phyloP scores from a whole-genome alignment of 495 filamentous ascomycete species.

The Sphaerosporella brunnea region DNA sequence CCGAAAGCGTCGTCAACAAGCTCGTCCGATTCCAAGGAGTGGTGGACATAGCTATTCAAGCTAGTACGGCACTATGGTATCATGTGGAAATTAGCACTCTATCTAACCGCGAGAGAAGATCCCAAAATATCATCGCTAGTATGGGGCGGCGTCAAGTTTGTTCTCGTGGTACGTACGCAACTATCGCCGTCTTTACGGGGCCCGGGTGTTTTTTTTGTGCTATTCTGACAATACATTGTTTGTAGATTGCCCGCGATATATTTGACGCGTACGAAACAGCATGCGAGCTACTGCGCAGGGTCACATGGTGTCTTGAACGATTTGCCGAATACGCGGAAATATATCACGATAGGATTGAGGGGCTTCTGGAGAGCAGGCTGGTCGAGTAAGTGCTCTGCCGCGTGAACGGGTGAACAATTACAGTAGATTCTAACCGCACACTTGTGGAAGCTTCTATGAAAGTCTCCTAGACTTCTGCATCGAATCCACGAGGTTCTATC shows the following conservation, averaged over 20 bases:
- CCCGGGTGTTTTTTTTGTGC: background rate
- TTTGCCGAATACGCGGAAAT: constrained; percentile 1
- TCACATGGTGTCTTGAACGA: too few relatives aligned
- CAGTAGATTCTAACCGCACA: background rate
- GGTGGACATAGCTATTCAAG: constrained; percentile 3
- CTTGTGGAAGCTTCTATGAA: background rate
- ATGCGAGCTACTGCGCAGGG: too few relatives aligned
- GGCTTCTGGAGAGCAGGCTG: constrained; percentile 4
- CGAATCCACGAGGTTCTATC: constrained; percentile 2
- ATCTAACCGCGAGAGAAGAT: background rate
- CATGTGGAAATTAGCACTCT: background rate
- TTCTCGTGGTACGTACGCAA: background rate
- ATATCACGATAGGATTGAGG: background rate
- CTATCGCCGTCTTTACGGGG: too few relatives aligned
- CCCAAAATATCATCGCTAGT: background rate
- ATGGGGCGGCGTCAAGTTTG: constrained; percentile 7
- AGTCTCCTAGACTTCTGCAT: constrained; percentile 5
- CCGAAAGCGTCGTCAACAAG: constrained; percentile 1
- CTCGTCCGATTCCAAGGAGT: background rate
- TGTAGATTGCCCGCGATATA: constrained; percentile 4
- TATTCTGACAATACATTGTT: background rate
- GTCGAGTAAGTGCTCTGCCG: background rate
- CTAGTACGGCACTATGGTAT: background rate
- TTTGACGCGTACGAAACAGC: too few relatives aligned
- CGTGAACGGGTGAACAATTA: too few relatives aligned